A percentile compares a stretch with the other conserved stretches of the same genome.
phyloP scores from a whole-genome alignment of 768 basidiomycete genomes.

The Lyophyllum semitale region DNA sequence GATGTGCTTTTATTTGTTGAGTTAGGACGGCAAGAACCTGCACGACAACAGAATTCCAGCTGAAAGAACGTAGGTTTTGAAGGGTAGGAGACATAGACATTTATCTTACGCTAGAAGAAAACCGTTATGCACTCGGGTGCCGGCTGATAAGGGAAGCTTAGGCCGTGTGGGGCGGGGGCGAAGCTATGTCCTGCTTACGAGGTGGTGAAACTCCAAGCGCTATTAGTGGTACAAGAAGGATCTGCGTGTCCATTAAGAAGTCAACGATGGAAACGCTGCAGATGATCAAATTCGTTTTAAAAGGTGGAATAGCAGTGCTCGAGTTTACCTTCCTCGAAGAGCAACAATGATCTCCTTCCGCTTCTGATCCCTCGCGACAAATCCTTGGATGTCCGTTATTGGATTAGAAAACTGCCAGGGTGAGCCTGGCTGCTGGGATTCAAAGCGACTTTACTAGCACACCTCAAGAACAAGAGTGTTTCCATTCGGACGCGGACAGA shows the following conservation, averaged over 20 bases:
- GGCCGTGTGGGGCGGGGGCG: background rate
- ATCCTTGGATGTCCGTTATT: constrained; percentile 48
- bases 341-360: constrained; percentile 50
- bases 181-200: constrained; percentile 23
- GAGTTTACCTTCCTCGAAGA: constrained; percentile 48
- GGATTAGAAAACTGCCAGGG: constrained; percentile 39
- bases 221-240: constrained; percentile 44
- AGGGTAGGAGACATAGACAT: background rate
- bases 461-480: constrained; percentile 41
- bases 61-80: constrained; percentile 18
- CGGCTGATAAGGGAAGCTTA: constrained; percentile 26
- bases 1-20: constrained; percentile 34
- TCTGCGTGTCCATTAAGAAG: constrained; percentile 41
- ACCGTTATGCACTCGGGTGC: constrained; percentile 47
- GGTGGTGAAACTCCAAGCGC: constrained; percentile 45
- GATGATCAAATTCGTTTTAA: background rate
- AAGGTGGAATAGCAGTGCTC: background rate
- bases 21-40: constrained; percentile 39
- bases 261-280: constrained; percentile 43
- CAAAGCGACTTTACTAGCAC: background rate
- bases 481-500: constrained; percentile 54
- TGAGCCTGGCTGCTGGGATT: background rate
- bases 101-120: constrained; percentile 48
- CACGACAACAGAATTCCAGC: constrained; percentile 51
- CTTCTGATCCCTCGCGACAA: constrained; percentile 47